Base-by-base conservation (phyloP, 2,329 filamentous ascomycete genomes). In the Arthroderma sp. region DNA sequence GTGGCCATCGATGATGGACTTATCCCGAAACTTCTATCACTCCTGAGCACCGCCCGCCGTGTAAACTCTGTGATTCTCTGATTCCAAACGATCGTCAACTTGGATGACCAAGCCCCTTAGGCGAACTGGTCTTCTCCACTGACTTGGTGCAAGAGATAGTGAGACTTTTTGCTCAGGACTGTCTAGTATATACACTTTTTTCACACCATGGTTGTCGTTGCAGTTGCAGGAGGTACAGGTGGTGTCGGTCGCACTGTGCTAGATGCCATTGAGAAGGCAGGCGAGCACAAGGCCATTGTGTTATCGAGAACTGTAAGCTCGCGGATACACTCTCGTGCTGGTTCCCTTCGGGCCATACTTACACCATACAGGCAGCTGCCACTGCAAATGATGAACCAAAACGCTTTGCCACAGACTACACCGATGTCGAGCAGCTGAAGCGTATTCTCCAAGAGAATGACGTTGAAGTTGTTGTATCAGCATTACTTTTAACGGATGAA, bases 401-500 rank as follows among this genome's bases (percentile, higher is more conserved):
- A n/a, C 38, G 38, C 8, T 40, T 29, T 30, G 38, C 29, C 15
- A 11, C 32, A 4, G 38, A 40, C 6, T 40, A 40, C 22, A n/a
- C 8, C 29, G 29, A 32, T 30, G 38, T 40, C 5, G 38, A 40
- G 7, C 6, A 40, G 29, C 30, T 40, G 27, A 40, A 11, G 6
- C 9, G 28, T 4, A 11, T 40, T 7, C 10, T 40, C n/a, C 28
- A 40, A 31, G 38, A 40, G 4, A 40, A 40, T 30, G 32, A 40
- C 22, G 38, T 40, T 31, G 38, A 40, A 40, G 38, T 40, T 10
- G 28, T 40, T 29, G 38, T 40, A 3, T 40, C 38, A 10, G 38
- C 38, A 5, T 30, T 40, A 15, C 38, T 40, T 40, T 40, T 40
- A 30, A 15, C 38, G 4, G 38, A 40, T 11, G 38, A 40, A 30